Base-by-base conservation (phyloP, 192 early-diverging fungal species). In the Coemansia sp. region DNA sequence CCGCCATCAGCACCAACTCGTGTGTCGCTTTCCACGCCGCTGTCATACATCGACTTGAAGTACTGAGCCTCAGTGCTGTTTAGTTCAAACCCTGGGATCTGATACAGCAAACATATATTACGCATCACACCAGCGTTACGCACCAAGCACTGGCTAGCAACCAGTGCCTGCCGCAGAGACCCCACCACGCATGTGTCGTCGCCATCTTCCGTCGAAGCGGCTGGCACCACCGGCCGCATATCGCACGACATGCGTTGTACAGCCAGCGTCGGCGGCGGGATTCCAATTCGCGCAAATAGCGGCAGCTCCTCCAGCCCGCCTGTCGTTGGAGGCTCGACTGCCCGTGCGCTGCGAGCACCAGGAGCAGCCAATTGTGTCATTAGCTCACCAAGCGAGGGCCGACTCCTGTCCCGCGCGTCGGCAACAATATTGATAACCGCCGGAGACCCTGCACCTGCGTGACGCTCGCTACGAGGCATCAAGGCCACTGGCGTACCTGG, bases 71-170 rank as follows among this genome's bases (percentile, higher is more conserved):
- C 73, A 6, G 54, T 12, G 21, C 57, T 57, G 22, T 29, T 65
- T 6, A 82, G 62, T 31, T 69, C 65, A 26, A 82, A 67, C 8
- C 74, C 71, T 2, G 63, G 53, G 10, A 82, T 62, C n/a, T 29
- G 59, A 55, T 74, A 77, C 22, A 82, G 53, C 31, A 82, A 39
- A 38, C 73, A 75, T 14, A 82, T 73, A 45, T 82, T 82, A 48
- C 80, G 73, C 25, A 82, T 71, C 19, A 70, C 59, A 21, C 67
- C 57, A 3, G 80, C 70, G 45, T 82, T 82, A 7, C 80, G 59
- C 21, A 73, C 80, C 21, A 82, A 38, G 26, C 80, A 82, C 68
- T 82, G 80, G 3, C 72, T 68, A 19, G 74, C 74, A 9, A 70
- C 65, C 52, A 77, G 5, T 6, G 62, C 14, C 48, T 77, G 74